Base-by-base conservation (phyloP, 2,329 filamentous ascomycete genomes). In the Capronia epimyces region DNA sequence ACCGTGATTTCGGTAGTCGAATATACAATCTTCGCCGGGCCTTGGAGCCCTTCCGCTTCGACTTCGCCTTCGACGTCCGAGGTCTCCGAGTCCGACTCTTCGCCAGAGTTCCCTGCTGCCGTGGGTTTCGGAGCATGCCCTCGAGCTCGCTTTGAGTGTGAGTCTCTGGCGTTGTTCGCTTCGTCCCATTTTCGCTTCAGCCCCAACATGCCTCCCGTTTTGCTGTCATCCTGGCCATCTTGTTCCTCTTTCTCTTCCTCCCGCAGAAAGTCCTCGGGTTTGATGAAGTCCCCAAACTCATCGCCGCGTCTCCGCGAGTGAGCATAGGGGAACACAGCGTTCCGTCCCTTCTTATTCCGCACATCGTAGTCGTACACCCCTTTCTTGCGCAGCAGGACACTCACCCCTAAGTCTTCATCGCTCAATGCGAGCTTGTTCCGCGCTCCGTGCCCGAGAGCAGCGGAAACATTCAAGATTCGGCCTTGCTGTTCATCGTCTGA, bases 121-220 rank as follows among this genome's bases (percentile, higher is more conserved):
- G 3, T 65, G 60, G 21, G 66, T 15, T 20, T 49, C 15, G 49
- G 47, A 2, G 24, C 45, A 21, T 50, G 46, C 29, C 24, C 48
- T 16, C 49, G 51, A 45, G 49, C 22, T 43, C 56, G 53, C 62
- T 60, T 51, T 65, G 60, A 27, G 67, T 70, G 40, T 67, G 69
- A 42, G 67, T 69, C 24, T 64, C 65, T 43, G 63, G 64, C 32
- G 63, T 66, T 67, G 39, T 67, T 66, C 18, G 80, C 71, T 53
- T 94, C 89, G 59, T 91, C 87, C 89, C 91, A 97, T 68, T 89
- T 94, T 54, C 93, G 81, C 71, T 98, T 98, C 72, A 91, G 90
- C 15, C 91, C 93, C 16, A 95, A 77, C 40, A 79, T 80, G 45
- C 81, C 80, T 57, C 84, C 76, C 25, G 71, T 69, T 22, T 75